Percentiles rank a stretch among this genome's conserved stretches.
Conservation (phyloP, 768 basidiomycete species). For the Pulveroboletus sp. region DNA sequence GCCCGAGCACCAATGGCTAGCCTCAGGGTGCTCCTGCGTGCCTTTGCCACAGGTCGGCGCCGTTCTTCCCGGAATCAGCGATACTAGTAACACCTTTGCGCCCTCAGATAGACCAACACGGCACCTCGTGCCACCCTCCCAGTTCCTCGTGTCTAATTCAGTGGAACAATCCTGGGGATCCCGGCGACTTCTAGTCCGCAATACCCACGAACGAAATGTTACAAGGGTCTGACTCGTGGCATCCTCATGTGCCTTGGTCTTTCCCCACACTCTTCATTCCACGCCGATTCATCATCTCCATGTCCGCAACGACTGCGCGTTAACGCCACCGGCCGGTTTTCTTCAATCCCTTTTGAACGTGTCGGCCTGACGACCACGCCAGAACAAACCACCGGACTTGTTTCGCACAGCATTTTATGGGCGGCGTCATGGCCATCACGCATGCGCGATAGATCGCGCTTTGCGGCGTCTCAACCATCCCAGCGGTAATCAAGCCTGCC, state of each 20-base stretch:
- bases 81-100: slow-evolving; percentile 10
- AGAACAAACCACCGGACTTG: neutral
- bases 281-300: neutral
- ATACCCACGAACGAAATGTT: neutral
- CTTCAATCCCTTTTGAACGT: neutral
- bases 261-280: slow-evolving; percentile 12
- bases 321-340: slow-evolving; percentile 1
- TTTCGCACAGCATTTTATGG: slow-evolving; percentile 2
- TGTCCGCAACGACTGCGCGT: neutral
- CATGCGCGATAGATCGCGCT: neutral
- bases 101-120: slow-evolving; percentile 7
- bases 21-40: slow-evolving; percentile 4
- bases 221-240: neutral
- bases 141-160: neutral
- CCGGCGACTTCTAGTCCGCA: neutral
- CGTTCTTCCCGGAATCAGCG: slow-evolving; percentile 2
- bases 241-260: neutral
- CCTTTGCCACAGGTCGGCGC: slow-evolving; percentile 16
- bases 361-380: slow-evolving; percentile 7
- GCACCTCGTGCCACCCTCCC: slow-evolving; percentile 4
- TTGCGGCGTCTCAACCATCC: neutral
- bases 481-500: neutral
- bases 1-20: neutral
- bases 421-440: neutral
- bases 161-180: neutral